Evolutionary conservation across 2,329 filamentous ascomycete genomes (phyloP).

Genomic region (Calonectria henricotiae): DNA sequence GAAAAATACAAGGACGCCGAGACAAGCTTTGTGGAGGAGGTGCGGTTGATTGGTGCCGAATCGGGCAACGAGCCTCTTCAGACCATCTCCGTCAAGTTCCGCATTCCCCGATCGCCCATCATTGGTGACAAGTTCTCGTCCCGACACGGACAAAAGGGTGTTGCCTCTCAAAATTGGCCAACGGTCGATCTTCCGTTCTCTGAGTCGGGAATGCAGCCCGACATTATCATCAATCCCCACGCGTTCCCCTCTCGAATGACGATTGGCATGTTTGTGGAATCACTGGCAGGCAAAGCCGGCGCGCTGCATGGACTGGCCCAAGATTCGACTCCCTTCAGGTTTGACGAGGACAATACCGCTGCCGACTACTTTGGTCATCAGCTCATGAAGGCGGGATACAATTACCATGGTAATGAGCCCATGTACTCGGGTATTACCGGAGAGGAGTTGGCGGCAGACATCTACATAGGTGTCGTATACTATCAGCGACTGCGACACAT

Average conservation of each 20-base stretch:
- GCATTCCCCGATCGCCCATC: constrained; percentile 89
- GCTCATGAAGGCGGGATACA: constrained; percentile 94
- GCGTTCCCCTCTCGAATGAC: constrained; percentile 99
- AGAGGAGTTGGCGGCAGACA: constrained; percentile 93
- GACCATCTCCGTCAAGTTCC: constrained; percentile 92
- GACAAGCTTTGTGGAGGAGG: constrained; percentile 90
- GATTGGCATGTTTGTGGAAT: constrained; percentile 99
- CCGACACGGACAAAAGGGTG: constrained; percentile 98
- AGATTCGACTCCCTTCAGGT: constrained; percentile 95
- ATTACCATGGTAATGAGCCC: constrained; percentile 98
- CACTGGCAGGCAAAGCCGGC: constrained; percentile 93
- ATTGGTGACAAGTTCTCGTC: constrained; percentile 99
- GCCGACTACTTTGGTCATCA: constrained; percentile 97
- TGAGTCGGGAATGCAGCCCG: constrained; percentile 95
- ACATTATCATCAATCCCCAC: constrained; percentile 99
- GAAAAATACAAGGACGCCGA: constrained; percentile 97
- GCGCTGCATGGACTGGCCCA: constrained; percentile 96
- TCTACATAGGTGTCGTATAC: constrained; percentile 97
- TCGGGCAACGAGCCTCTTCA: constrained; percentile 87
- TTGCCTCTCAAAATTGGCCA: constrained; percentile 96
- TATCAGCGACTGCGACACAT: constrained; percentile 99
- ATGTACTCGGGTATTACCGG: constrained; percentile 99
- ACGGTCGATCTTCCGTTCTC: constrained; percentile 95
- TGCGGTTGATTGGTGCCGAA: constrained; percentile 91
- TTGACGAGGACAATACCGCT: constrained; percentile 92